Base-by-base conservation (phyloP, 2,329 filamentous ascomycete species). In the Alternaria burnsii region DNA sequence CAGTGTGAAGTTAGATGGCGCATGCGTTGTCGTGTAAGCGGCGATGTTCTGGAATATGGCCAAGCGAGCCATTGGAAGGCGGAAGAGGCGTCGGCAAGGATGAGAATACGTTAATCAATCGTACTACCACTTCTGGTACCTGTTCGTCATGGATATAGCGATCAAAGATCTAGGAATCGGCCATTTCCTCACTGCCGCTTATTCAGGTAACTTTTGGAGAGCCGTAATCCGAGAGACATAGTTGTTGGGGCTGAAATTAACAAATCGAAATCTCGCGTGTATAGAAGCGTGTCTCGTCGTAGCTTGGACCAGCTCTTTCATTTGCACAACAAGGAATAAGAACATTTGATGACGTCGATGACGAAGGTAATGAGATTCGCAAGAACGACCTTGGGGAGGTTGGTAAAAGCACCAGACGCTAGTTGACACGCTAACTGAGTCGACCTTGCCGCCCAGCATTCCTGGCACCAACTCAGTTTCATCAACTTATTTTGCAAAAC, bases 1-100 rank as follows among this genome's bases (percentile, higher is more conserved):
- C 59, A 42, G 58, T 40, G 51, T n/a, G 11, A 30, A 26, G 11
- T 34, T 20, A 38, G 41, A 43, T 38, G 42, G 40, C 32, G 41
- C 16, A 42, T 44, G 50, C 41, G 28, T 43, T 48, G 14, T 54
- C 50, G 5, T 12, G 56, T 41, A 52, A 28, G 48, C 34, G 22
- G 34, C 12, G 11, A 41, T 52, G 7, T 52, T 41, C 36, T 52
- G 32, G 32, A 50, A 50, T 24, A n/a, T 34, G 20, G 12, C 14
- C 14, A 36, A 3, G 46, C 1, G 26, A 50, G 46, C 20, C 20
- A 50, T 11, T 50, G 32, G 0, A 4, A 52, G 28, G 22, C 22
- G n/a, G 24, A 28, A 41, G 36, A 52, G 36, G 36, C n/a, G 3
- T 28, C 8, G 4, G 12, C 12, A 5, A 18, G 22, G 40, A 22